These are phyloP conservation scores for Fusarium drepaniforme DNA, from an alignment of 2,329 filamentous ascomycete species.

Conservation along the genomic window DNA sequence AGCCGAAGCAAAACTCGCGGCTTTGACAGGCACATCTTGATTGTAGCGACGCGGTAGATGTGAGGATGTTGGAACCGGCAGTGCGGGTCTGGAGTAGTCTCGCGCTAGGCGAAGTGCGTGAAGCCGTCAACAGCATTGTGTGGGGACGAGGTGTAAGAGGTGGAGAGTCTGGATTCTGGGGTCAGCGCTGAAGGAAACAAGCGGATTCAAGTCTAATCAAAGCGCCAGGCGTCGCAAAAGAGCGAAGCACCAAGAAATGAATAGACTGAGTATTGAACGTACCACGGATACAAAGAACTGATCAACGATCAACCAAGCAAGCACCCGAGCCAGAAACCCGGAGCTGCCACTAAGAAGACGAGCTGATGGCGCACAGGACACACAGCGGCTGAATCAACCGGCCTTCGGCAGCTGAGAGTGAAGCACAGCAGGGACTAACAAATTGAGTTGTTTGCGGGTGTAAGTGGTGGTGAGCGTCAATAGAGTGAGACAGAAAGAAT, in stretches of 20 bases:
- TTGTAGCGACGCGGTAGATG: constrained; percentile 27
- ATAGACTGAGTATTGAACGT: constrained; percentile 2
- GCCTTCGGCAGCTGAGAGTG: constrained; percentile 6
- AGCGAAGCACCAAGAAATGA: neutral
- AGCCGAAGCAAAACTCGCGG: constrained; percentile 62
- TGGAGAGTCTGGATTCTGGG: neutral
- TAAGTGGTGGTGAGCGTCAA: neutral
- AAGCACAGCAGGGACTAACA: constrained; percentile 26
- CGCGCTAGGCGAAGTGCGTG: constrained; percentile 46
- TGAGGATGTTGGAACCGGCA: constrained; percentile 20
- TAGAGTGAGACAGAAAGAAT: neutral
- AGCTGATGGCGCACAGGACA: constrained; percentile 8
- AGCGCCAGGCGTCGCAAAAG: neutral
- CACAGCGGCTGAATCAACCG: neutral
- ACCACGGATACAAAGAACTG: constrained; percentile 11
- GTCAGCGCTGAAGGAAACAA: constrained; percentile 4
- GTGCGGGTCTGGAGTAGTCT: constrained; percentile 39
- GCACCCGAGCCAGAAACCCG: constrained; percentile 15
- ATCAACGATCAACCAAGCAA: constrained; percentile 10
- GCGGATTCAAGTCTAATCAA: neutral
- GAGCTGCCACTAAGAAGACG: constrained; percentile 14
- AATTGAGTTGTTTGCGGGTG: constrained; percentile 6
- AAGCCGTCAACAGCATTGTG: constrained; percentile 45
- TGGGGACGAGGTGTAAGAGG: constrained; percentile 6
- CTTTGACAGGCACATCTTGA: constrained; percentile 37